Base-by-base conservation (phyloP, 2,329 filamentous ascomycete species). In the Trichophyton verrucosum region DNA sequence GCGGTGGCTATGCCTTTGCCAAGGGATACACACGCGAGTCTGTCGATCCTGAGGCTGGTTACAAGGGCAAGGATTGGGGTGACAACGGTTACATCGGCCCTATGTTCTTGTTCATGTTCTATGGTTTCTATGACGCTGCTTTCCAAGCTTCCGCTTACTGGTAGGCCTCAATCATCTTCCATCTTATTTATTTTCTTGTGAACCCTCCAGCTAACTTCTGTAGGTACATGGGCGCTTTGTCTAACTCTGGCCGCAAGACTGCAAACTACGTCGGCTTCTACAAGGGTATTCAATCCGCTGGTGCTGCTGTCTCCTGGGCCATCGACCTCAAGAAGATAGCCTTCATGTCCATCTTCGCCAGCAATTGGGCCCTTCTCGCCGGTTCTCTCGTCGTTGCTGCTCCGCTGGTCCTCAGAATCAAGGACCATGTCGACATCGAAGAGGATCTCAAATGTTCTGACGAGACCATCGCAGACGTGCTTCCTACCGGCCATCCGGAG, bases 61-160 rank as follows among this genome's bases (percentile, higher is more conserved):
- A 27, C 55, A 42, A 38, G 33, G 67, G 69, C 36, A 67, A 66
- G 20, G 68, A 71, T 20, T 65, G 59, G 59, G 71, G 69, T 60
- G 79, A 84, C 60, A 74, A 78, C 30, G 83, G 83, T 60, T 94
- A 87, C 70, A 80, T 86, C 62, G 89, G 87, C 0, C 88, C 88
- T 11, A 89, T 95, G 83, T 89, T 95, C 72, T 76, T 95, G 59
- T 95, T 91, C 78, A 89, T 95, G 68, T 91, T 91, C 74, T 95
- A 94, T 72, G 90, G 90, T 46, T 86, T 94, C 74, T 94, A 86
- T 67, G 92, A 96, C 72, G 89, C 91, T 49, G 83, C 86, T 60
- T 96, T 90, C 86, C 92, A 97, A 78, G 92, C 90, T 0, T 85
- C 80, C 68, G 86, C 91, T 57, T 96, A 97, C 80, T 96, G 91